Evolutionary conservation across 1,284 basidiomycete species (phyloP).

Genomic region (Ganoderma meredithae): DNA sequence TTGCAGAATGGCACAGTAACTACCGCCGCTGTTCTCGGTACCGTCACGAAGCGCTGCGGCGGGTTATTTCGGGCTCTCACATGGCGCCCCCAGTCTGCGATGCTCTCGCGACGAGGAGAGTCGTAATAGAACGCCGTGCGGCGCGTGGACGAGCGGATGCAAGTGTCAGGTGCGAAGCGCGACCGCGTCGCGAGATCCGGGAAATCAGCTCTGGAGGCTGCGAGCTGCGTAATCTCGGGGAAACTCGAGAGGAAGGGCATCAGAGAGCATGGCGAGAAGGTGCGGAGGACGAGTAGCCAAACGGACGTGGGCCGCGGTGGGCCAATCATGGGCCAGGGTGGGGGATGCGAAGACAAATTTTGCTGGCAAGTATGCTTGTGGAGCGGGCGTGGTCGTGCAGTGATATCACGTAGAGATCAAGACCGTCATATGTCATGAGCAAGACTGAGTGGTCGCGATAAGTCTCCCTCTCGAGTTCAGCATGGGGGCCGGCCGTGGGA

Average conservation of each 20-base stretch:
- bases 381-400: not conserved
- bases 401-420: not conserved
- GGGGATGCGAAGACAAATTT: not conserved
- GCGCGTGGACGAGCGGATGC: not conserved
- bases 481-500: not conserved
- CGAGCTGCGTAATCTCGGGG: not conserved
- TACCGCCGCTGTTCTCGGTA: not conserved
- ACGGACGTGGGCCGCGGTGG: not conserved
- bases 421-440: not conserved
- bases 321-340: not conserved
- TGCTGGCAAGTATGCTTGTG: not conserved
- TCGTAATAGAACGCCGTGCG: not conserved
- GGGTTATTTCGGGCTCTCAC: not conserved
- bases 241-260: not conserved
- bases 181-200: not conserved
- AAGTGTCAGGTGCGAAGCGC: not conserved
- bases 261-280: not conserved
- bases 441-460: not conserved
- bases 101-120: not conserved
- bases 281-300: not conserved
- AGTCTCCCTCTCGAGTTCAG: not conserved
- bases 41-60: not conserved
- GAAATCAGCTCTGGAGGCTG: not conserved
- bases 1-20: not conserved
- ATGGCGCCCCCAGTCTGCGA: not conserved